These are phyloP conservation scores for Thalassiosira allenii DNA, from an alignment of 352 stramenopile species.

Conservation along the genomic window DNA sequence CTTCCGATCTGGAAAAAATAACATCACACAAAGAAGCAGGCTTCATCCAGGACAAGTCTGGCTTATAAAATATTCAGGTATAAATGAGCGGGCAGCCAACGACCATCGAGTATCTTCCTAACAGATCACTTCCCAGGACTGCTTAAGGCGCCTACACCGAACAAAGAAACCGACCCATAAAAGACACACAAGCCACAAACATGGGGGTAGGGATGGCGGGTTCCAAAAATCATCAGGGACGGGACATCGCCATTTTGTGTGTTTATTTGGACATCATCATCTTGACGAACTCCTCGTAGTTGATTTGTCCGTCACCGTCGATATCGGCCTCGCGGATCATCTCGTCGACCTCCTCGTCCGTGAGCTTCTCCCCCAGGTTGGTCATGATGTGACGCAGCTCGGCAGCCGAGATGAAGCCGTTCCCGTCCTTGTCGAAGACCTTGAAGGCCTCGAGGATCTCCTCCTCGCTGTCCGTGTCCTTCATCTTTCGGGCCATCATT, in stretches of 20 bases:
- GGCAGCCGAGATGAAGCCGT: slow-evolving; percentile 98
- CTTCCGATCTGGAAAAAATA: too few species aligned
- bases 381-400: slow-evolving; percentile 99
- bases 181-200: neutral
- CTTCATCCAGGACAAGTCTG: slow-evolving; percentile 15
- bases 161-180: neutral
- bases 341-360: slow-evolving; percentile 98
- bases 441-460: slow-evolving; percentile 99
- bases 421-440: slow-evolving; percentile 98
- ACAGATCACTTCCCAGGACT: neutral
- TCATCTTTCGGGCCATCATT: slow-evolving; percentile 99
- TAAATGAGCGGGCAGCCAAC: slow-evolving; percentile 17
- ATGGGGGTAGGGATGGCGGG: neutral
- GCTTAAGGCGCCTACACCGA: slow-evolving; percentile 16
- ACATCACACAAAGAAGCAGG: too few species aligned
- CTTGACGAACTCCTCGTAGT: slow-evolving; percentile 99
- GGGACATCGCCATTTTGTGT: neutral
- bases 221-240: too few species aligned
- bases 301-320: slow-evolving; percentile 98
- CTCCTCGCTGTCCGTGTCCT: slow-evolving; percentile 98
- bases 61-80: slow-evolving; percentile 12
- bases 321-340: slow-evolving; percentile 99
- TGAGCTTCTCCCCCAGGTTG: slow-evolving; percentile 98
- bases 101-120: slow-evolving; percentile 1
- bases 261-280: slow-evolving; percentile 98